Evolutionary conservation across 495 filamentous ascomycete genomes (phyloP).

Genomic region (Podospora pseudoanserina): DNA sequence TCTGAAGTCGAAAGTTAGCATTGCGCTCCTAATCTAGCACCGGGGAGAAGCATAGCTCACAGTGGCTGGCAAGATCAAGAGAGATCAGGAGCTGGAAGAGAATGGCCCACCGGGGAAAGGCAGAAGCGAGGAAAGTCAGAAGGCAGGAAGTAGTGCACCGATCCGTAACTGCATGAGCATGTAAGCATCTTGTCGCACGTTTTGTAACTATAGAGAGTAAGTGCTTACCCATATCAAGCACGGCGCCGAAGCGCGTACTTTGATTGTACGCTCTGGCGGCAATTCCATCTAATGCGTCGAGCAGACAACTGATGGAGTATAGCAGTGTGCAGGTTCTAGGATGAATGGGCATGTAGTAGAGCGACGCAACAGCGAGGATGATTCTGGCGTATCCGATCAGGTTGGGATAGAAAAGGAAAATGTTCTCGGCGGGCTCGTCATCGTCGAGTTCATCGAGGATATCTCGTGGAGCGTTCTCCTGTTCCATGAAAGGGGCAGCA

Average conservation of each 20-base stretch:
- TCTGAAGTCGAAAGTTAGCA: conserved; percentile 31
- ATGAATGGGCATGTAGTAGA: conserved; percentile 98
- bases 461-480: background rate
- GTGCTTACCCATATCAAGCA: conserved; percentile 76
- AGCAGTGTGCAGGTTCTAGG: conserved; percentile 89
- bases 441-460: conserved; percentile 13
- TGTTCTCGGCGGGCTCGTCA: conserved; percentile 62
- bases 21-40: background rate
- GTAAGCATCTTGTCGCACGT: background rate
- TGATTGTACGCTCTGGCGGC: conserved; percentile 86
- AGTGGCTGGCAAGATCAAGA: conserved; percentile 90
- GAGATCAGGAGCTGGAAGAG: conserved; percentile 90
- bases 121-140: conserved; percentile 86
- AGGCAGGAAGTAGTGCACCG: conserved; percentile 92
- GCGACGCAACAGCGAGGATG: conserved; percentile 81
- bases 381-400: conserved; percentile 90
- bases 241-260: conserved; percentile 89
- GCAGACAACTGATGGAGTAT: conserved; percentile 86
- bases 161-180: conserved; percentile 49
- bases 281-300: conserved; percentile 90
- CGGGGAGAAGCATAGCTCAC: background rate
- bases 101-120: conserved; percentile 88
- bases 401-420: conserved; percentile 94
- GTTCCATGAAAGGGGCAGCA: background rate
- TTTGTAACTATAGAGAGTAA: background rate